Percentiles rank a stretch among this genome's conserved stretches.
These are phyloP conservation scores for Pythium vanterpoolii DNA, from an alignment of 352 stramenopile species.

Conservation along the genomic window DNA sequence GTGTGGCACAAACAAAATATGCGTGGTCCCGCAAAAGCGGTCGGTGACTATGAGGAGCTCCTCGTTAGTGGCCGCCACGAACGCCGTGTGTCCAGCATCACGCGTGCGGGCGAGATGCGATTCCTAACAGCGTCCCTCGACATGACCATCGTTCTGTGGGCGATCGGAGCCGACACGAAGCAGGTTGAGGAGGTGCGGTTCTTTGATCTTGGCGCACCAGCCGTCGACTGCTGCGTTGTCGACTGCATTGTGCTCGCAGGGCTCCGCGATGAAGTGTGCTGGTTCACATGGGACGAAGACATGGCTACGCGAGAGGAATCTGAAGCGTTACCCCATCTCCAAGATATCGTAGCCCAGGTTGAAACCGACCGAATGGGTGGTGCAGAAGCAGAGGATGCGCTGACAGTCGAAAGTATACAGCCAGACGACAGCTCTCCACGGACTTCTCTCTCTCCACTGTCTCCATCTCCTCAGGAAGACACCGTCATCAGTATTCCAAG, in stretches of 20 bases:
- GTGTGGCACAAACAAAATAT: constrained; percentile 26
- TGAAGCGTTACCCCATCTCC: neutral
- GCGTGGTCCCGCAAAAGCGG: neutral
- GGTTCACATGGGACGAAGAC: constrained; percentile 13
- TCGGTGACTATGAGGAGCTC: constrained; percentile 26
- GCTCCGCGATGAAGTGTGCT: constrained; percentile 20
- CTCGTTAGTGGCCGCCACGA: constrained; percentile 35
- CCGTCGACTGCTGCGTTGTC: constrained; percentile 42
- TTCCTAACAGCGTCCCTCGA: constrained; percentile 59
- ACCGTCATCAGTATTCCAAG: constrained; percentile 26
- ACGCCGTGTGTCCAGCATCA: constrained; percentile 37
- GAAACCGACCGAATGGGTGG: neutral
- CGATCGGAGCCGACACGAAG: constrained; percentile 18
- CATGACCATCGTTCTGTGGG: constrained; percentile 65
- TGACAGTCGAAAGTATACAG: neutral
- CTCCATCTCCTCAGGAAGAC: constrained; percentile 1
- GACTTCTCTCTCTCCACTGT: neutral
- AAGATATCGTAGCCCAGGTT: neutral
- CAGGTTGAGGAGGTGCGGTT: constrained; percentile 49
- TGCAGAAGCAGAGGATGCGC: neutral
- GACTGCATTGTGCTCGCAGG: constrained; percentile 11
- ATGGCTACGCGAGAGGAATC: neutral
- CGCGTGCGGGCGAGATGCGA: constrained; percentile 8
- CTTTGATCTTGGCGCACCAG: constrained; percentile 53
- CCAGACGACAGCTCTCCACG: constrained; percentile 12